Evolutionary conservation across 1,284 basidiomycete genomes (phyloP).

Genomic region (Bondarzewia mesenterica): DNA sequence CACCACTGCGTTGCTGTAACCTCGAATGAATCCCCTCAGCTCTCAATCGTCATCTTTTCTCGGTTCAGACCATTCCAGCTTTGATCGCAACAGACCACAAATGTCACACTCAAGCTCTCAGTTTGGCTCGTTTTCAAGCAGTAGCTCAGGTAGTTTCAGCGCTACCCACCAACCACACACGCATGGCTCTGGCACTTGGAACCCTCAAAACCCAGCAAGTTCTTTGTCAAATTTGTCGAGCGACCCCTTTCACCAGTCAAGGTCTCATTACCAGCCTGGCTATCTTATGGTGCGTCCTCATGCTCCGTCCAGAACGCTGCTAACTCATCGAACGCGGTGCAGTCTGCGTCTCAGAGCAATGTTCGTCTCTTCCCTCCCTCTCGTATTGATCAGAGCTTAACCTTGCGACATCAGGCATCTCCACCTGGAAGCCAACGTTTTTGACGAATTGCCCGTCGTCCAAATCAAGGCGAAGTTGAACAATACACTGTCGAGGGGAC

Average conservation of each 20-base stretch:
- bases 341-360: conserved; percentile 56
- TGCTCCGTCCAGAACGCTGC: too few species aligned
- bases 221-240: conserved; percentile 12
- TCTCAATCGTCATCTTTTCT: background rate
- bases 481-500: conserved; percentile 49
- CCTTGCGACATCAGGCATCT: conserved; percentile 29
- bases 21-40: too few species aligned
- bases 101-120: conserved; percentile 21
- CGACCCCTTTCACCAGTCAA: conserved; percentile 57
- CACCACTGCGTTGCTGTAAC: too few species aligned
- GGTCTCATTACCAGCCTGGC: conserved; percentile 67
- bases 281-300: conserved; percentile 55
- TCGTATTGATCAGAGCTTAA: conserved; percentile 2
- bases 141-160: conserved; percentile 19
- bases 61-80: background rate
- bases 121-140: conserved; percentile 17
- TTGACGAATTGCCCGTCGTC: conserved; percentile 61
- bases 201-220: conserved; percentile 4
- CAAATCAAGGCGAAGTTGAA: conserved; percentile 73
- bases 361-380: conserved; percentile 22
- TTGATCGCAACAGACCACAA: conserved; percentile 10
- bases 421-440: conserved; percentile 51
- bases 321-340: conserved; percentile 1
- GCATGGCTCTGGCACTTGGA: conserved; percentile 7
- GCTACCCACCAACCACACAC: conserved; percentile 4